Evolutionary conservation across 495 filamentous ascomycete genomes (phyloP).

Genomic region (Physcia stellaris): DNA sequence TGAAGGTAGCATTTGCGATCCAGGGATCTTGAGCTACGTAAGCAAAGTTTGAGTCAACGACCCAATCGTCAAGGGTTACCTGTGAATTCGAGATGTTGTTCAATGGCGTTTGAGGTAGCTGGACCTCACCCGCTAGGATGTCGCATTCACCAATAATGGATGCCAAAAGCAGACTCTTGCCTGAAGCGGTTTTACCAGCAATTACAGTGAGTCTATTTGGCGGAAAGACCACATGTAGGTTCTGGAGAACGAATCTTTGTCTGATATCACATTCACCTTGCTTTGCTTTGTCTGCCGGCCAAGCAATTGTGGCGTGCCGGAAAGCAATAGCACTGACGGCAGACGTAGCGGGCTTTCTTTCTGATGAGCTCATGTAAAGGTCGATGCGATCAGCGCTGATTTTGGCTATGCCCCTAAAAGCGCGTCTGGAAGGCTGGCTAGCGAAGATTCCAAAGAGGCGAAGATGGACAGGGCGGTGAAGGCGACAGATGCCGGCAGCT

Average conservation of each 20-base stretch:
- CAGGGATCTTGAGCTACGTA: constrained; percentile 43
- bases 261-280: constrained; percentile 21
- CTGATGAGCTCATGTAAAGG: constrained; percentile 41
- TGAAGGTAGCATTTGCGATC: constrained; percentile 40
- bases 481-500: constrained; percentile 16
- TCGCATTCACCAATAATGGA: constrained; percentile 54
- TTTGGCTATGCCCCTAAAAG: constrained; percentile 33
- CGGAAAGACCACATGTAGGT: constrained; percentile 44
- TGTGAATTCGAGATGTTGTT: constrained; percentile 36
- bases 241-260: constrained; percentile 41
- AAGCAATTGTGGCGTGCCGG: constrained; percentile 46
- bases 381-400: constrained; percentile 48
- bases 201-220: constrained; percentile 46
- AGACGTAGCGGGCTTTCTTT: constrained; percentile 33
- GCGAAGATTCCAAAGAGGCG: constrained; percentile 8
- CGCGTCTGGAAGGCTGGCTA: constrained; percentile 14
- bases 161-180: constrained; percentile 52
- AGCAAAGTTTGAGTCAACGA: constrained; percentile 29
- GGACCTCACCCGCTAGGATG: constrained; percentile 35
- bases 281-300: constrained; percentile 45
- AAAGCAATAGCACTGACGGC: constrained; percentile 40
- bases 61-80: constrained; percentile 45
- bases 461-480: constrained; percentile 21
- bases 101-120: constrained; percentile 34
- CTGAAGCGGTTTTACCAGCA: constrained; percentile 52